Percentiles rank a stretch among this genome's conserved stretches.
Conservation (phyloP, 306 rosid genomes). For the Vigna trinervia region DNA sequence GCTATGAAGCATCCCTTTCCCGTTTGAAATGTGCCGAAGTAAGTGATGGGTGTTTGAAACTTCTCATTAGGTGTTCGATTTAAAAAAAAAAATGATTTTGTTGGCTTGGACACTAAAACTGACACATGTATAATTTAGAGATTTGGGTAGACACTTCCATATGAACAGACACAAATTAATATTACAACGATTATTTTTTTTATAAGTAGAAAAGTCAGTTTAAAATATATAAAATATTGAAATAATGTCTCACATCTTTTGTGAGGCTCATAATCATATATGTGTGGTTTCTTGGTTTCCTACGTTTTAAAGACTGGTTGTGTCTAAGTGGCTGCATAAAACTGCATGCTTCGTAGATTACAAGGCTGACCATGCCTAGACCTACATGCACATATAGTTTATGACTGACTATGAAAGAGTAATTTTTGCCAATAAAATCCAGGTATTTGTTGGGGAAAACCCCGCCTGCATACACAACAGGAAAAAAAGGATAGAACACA, state of each 20-base stretch:
- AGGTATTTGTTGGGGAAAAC: not conserved
- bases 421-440: not conserved
- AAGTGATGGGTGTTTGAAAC: not conserved
- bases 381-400: constrained; percentile 18
- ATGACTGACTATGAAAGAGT: constrained; percentile 15
- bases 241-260: constrained; percentile 9
- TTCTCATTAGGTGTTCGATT: not conserved
- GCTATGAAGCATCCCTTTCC: not conserved
- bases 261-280: not conserved
- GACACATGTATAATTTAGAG: not conserved
- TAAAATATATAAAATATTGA: not conserved
- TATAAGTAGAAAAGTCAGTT: not conserved
- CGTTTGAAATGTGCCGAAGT: not conserved
- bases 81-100: not conserved
- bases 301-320: not conserved
- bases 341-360: constrained; percentile 1
- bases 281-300: not conserved
- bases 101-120: not conserved
- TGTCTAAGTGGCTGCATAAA: not conserved
- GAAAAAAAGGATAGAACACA: not conserved
- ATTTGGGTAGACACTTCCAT: not conserved
- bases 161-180: not conserved
- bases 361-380: constrained; percentile 24
- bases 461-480: not conserved
- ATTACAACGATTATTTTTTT: not conserved